Base-by-base conservation (phyloP, 257 asterid genomes). In the Nicotiana noctiflora region DNA sequence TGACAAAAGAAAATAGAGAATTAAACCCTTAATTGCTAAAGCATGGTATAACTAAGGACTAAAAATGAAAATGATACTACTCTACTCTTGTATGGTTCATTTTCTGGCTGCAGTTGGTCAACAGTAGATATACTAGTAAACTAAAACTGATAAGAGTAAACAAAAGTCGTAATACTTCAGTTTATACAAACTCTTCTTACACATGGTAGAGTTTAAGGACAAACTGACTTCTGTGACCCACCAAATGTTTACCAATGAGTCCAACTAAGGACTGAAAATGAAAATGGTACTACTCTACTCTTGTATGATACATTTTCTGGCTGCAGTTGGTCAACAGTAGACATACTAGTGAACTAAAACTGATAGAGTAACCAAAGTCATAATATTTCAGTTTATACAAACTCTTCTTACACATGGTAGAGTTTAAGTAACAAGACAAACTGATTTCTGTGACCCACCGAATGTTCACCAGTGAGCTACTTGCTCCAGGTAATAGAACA, bases 1-100 rank as follows among this genome's bases (percentile, higher is more conserved):
- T 93, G 92, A 82, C 76, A 55, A 70, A 80, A 64, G 53, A 60
- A 75, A 84, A 75, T 70, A 18, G 66, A 75, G 77, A 21, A 8
- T 3, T 72, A 40, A 57, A 12, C 40, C 76, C 66, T 13, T 32
- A 49, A 44, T 57, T 57, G 15, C 62, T 34, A 56, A 60, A 67
- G 70, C 5, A 63, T 29, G 76, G 18, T 8, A 44, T 49, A 40
- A 40, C 62, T 37, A 29, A 15, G 63, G 27, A 46, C 32, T 59
- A 14, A 51, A 15, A 59, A 21, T n/a, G 1, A 74, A 44, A 12
- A 37, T 57, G 66, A 52, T 67, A 37, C 12, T 17, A 74, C 1
- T 40, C 18, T 17, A 59, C 46, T 57, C 66, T 44, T 40, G 34
- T 11, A 62, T 72, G 27, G 55, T 55, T 46, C 77, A 46, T 29